phyloP scores from a whole-genome alignment of 2,329 filamentous ascomycete genomes.

The Aspergillus fructus region DNA sequence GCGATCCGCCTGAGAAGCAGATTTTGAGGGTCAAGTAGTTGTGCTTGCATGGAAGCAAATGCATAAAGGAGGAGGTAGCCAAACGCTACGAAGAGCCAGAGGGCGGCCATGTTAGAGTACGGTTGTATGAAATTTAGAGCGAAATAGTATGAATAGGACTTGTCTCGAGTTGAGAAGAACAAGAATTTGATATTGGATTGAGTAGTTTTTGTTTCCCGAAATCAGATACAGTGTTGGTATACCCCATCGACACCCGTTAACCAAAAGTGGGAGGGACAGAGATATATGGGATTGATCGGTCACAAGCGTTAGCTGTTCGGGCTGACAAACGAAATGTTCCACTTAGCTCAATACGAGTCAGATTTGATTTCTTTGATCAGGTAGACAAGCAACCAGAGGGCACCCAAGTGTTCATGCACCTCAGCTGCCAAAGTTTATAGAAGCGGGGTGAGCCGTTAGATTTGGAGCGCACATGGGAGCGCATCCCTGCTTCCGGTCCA shows the following conservation, averaged over 20 bases:
- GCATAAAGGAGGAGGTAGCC: conserved; percentile 37
- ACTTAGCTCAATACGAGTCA: background rate
- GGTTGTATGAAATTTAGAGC: too few relatives aligned
- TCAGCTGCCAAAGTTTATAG: too few relatives aligned
- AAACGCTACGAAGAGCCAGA: conserved; percentile 37
- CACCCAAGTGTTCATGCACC: too few relatives aligned
- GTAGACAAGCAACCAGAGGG: background rate
- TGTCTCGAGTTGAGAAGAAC: too few relatives aligned
- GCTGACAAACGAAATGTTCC: background rate
- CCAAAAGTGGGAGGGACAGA: background rate
- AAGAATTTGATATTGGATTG: too few relatives aligned
- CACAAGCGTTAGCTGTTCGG: too few relatives aligned
- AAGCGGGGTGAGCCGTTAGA: too few relatives aligned
- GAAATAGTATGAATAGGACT: too few relatives aligned
- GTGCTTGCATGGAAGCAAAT: conserved; percentile 27
- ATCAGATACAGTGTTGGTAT: background rate
- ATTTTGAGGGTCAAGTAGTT: conserved; percentile 12
- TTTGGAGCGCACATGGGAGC: too few relatives aligned
- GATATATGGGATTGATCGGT: background rate
- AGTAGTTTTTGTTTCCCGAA: too few relatives aligned
- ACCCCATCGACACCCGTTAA: background rate
- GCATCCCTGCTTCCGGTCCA: too few relatives aligned
- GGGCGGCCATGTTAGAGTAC: conserved; percentile 22
- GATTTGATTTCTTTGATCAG: background rate
- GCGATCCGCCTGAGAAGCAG: conserved; percentile 18